These are phyloP conservation scores for Aspergillus baeticus DNA, from an alignment of 495 filamentous ascomycete genomes.

Conservation along the genomic window DNA sequence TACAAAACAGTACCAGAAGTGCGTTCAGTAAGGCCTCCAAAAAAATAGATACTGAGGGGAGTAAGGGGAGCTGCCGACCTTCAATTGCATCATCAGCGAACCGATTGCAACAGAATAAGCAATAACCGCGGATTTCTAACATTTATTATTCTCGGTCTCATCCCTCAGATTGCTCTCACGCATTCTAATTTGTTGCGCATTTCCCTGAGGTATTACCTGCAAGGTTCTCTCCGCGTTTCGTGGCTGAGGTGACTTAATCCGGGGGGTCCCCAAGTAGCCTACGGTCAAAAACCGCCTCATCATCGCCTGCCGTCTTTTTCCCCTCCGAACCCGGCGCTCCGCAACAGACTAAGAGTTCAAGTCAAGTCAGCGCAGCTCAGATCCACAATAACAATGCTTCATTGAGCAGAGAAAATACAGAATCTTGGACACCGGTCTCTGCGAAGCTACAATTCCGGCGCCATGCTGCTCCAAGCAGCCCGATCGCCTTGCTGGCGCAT, in stretches of 20 bases:
- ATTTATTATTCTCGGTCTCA: background rate
- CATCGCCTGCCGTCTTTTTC: constrained; percentile 19
- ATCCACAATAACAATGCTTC: constrained; percentile 27
- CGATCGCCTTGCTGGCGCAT: constrained; percentile 40
- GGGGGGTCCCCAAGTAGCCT: background rate
- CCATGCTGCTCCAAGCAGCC: constrained; percentile 47
- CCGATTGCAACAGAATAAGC: constrained; percentile 4
- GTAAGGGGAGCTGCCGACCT: no score
- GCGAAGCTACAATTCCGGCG: constrained; percentile 12
- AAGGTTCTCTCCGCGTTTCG: constrained; percentile 8
- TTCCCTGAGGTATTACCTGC: background rate
- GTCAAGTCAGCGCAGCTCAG: background rate
- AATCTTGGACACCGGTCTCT: background rate
- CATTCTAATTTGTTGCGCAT: background rate
- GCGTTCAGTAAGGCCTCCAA: no score
- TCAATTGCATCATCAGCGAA: constrained; percentile 7
- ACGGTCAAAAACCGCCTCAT: constrained; percentile 2
- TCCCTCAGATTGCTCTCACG: background rate
- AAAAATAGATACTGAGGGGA: no score
- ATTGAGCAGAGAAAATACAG: constrained; percentile 17
- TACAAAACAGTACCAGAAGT: no score
- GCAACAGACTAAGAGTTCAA: constrained; percentile 16
- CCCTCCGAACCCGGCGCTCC: constrained; percentile 42
- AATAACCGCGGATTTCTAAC: background rate
- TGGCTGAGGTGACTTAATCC: constrained; percentile 9